Evolutionary conservation across 2,329 filamentous ascomycete species (phyloP), one percentile per base, ranked within the genome.

Genomic region (Coleophoma crateriformis): DNA sequence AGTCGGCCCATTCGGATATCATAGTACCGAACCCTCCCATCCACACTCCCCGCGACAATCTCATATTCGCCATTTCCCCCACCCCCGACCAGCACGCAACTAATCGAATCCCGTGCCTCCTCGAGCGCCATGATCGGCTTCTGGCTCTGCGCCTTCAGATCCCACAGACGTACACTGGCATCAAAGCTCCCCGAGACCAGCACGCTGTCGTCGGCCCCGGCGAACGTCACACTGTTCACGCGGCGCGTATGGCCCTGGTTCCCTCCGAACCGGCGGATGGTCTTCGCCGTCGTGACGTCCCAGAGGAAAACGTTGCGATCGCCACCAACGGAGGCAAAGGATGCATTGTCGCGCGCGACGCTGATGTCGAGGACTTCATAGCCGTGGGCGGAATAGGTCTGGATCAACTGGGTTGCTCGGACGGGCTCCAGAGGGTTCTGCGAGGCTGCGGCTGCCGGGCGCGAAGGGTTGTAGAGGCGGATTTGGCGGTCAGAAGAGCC

Each of bases 231-330:
- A 42, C 82, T 78, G 65, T 96, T 95, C 49, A 97, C 77, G 33
- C 90, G 67, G 34, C 65, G 64, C 1, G 54, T 61, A 33, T 67
- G 64, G 56, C 67, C 64, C 12, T 61, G 53, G 50, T 77, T 78
- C 19, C 78, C 78, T 15, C 76, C 76, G 68, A 92, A 94, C 27
- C 94, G 79, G 19, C 88, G 79, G 22, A 87, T 72, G 4, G 92
- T 96, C 58, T 81, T 77, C 15, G 87, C 90, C 3, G 84, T 87
- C 43, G 85, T 77, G 0, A 97, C 94, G 68, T 99, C 94, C 94
- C 94, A 97, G 5, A 96, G 76, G 64, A 96, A 96, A 0, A 96
- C 90, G 53, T 81, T 78, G 59, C 92, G 88, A 71, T 99, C 94
- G 51, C 94, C 94, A 58, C 94, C 94, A 1, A 82, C 81, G n/a